Evolutionary conservation across 441 rosid genomes (phyloP), one percentile per base, ranked within the genome.

Genomic region (Jatropha podagrica): DNA sequence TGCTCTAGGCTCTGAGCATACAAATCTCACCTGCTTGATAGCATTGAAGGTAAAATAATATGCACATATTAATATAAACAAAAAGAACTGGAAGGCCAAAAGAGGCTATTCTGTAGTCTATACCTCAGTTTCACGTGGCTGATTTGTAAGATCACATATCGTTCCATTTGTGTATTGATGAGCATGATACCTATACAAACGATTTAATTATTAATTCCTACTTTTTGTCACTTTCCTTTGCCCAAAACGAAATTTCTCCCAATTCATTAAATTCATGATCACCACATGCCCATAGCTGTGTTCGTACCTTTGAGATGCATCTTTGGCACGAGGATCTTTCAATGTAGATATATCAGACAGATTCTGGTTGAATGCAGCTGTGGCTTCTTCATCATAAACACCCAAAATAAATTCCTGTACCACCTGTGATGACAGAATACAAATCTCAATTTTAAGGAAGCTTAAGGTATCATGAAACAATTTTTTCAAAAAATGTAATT

Each of bases 41-140:
- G 74, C n/a, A 68, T 26, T 5, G 40, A 54, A 44, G 8, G 15
- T 58, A 71, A 46, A 42, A 42, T 20, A 12, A 27, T 23, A 26
- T 2, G 7, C 18, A 46, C 1, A 38, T 56, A 60, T 23, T 11
- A 4, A 11, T 20, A 60, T 38, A 52, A 40, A 26, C 18, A 79
- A 61, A 13, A 52, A 40, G 4, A 40, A 55, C n/a, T 7, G 46
- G 38, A 48, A 52, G 58, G 27, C 27, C 10, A 60, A 69, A 62
- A 59, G 32, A 64, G 7, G 32, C 37, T 18, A 51, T 27, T 8
- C 38, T 71, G 69, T 56, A 76, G 67, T 48, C 65, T 40, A 65
- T 84, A 91, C 99, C 93, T 95, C 99, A 48, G 96, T 92, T 81
- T 90, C 93, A 15, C 99, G 94, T 37, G 96, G 95, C 68, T 84